Evolutionary conservation across 768 basidiomycete genomes (phyloP).

Genomic region (Lentinula edodes): DNA sequence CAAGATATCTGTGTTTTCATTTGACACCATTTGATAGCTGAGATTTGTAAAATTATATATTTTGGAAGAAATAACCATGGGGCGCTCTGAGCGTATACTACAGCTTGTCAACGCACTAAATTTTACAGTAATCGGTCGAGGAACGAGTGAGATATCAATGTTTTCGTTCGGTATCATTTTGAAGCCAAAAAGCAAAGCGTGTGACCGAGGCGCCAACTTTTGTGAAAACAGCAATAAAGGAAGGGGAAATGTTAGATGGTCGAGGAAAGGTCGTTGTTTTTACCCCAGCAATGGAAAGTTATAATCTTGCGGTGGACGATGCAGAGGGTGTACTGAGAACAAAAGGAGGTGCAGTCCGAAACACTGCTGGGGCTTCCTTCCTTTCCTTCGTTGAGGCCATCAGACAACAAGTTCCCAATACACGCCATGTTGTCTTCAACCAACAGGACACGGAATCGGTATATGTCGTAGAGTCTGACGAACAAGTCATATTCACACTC

Average conservation of each 20-base stretch:
- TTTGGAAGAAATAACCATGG: too few relatives aligned
- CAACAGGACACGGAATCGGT: neutral
- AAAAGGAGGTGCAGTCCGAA: constrained; percentile 36
- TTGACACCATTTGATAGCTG: too few relatives aligned
- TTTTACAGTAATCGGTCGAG: too few relatives aligned
- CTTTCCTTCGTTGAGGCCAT: constrained; percentile 40
- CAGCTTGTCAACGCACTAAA: too few relatives aligned
- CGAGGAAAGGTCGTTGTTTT: constrained; percentile 34
- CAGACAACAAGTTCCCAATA: constrained; percentile 18
- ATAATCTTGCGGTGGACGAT: constrained; percentile 61
- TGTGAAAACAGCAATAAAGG: too few relatives aligned
- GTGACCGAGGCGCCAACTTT: too few relatives aligned
- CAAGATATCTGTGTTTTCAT: too few relatives aligned
- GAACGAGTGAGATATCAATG: too few relatives aligned
- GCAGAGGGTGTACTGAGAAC: constrained; percentile 39
- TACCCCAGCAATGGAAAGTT: constrained; percentile 51
- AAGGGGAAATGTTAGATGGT: constrained; percentile 29
- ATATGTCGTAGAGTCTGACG: neutral
- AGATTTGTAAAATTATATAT: too few relatives aligned
- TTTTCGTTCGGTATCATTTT: too few relatives aligned
- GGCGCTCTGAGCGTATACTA: too few relatives aligned
- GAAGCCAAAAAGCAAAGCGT: too few relatives aligned
- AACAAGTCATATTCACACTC: constrained; percentile 2
- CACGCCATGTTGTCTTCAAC: constrained; percentile 44
- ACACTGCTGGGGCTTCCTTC: constrained; percentile 57